Percentiles rank a stretch among this genome's conserved stretches.
Conservation (phyloP, 306 rosid genomes). For the Vicia faba region DNA sequence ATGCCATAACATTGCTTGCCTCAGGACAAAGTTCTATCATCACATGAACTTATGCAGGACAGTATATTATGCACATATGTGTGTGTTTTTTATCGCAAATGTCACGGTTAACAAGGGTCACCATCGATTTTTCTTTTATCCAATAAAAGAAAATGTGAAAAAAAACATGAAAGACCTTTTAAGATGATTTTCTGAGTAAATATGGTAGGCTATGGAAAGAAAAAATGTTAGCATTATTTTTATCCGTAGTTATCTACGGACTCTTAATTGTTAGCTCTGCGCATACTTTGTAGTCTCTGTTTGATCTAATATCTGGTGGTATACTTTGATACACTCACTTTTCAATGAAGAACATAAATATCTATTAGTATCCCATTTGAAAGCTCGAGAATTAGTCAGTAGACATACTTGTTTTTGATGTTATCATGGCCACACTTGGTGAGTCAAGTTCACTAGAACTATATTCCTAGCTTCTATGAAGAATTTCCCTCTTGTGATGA, state of each 20-base stretch:
- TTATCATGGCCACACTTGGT: conserved; percentile 89
- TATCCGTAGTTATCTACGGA: too few species aligned
- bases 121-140: too few species aligned
- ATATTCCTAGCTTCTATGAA: background rate
- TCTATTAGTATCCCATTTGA: conserved; percentile 79
- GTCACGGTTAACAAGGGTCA: too few species aligned
- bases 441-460: conserved; percentile 29
- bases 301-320: conserved; percentile 91
- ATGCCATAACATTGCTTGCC: conserved; percentile 85
- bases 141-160: too few species aligned
- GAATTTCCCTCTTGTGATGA: conserved; percentile 2
- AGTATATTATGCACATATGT: conserved; percentile 83
- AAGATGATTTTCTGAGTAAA: too few species aligned
- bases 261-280: too few species aligned
- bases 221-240: too few species aligned
- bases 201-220: too few species aligned
- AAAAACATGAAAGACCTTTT: too few species aligned
- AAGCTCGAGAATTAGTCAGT: conserved; percentile 89
- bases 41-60: conserved; percentile 94
- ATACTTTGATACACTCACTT: conserved; percentile 92
- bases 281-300: too few species aligned
- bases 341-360: conserved; percentile 78
- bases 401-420: conserved; percentile 86
- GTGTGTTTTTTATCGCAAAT: too few species aligned
- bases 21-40: conserved; percentile 95